These are phyloP conservation scores for Trametes polyzona DNA, from an alignment of 1,284 basidiomycete genomes.

Conservation along the genomic window DNA sequence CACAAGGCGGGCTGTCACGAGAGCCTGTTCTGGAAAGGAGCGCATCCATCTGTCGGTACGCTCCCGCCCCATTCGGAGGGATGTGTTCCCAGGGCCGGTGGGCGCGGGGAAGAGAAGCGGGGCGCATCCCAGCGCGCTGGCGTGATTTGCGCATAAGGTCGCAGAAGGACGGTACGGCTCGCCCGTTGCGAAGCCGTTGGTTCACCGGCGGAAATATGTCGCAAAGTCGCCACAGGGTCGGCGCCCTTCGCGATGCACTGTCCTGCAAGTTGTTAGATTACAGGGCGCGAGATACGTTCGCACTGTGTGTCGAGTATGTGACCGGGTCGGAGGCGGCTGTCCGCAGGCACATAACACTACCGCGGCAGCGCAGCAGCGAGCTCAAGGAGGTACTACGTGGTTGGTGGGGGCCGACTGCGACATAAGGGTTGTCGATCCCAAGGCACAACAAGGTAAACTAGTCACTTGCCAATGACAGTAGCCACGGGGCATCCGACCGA, in stretches of 20 bases:
- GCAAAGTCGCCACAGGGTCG: neutral
- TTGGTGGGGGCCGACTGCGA: neutral
- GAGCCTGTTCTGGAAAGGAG: neutral
- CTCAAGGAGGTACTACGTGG: neutral
- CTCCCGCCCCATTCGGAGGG: neutral
- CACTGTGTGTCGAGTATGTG: neutral
- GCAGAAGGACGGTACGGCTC: neutral
- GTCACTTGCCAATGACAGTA: slow-evolving; percentile 5
- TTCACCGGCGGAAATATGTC: slow-evolving; percentile 8
- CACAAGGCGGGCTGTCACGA: neutral
- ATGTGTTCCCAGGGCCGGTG: neutral
- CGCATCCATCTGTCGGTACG: neutral
- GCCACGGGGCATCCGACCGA: neutral
- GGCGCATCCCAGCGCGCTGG: neutral
- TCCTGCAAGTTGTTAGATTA: too few species aligned
- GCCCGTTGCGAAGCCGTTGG: neutral
- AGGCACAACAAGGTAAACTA: neutral
- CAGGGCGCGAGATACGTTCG: neutral
- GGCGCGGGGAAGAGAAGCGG: neutral
- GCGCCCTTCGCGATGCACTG: neutral
- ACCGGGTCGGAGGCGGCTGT: neutral
- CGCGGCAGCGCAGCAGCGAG: neutral
- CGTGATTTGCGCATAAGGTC: slow-evolving; percentile 1
- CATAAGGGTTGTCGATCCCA: neutral
- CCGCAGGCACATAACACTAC: neutral